Evolutionary conservation across 148 eudicot genomes (phyloP), one percentile per base, ranked within the genome.

Genomic region (Fagopyrum tataricum): DNA sequence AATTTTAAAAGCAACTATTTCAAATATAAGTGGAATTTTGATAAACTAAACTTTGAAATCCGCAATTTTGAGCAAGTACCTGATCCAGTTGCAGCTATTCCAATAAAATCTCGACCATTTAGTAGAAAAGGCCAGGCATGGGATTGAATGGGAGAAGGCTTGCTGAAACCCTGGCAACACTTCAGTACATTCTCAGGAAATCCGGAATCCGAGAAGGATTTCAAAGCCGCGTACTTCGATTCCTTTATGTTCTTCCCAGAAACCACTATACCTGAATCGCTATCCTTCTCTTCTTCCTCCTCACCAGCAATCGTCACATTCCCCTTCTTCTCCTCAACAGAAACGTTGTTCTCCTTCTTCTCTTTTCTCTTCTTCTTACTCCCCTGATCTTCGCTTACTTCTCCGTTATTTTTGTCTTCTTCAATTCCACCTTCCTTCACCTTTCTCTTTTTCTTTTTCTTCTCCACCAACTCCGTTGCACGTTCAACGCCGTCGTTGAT

Each of bases 21-120:
- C 49, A 46, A 10, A 46, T 13, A 5, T 11, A 7, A 52, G 58
- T 3, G 21, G 6, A 56, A 56, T 18, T 31, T 1, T 56, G 62
- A 61, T 26, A 15, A 26, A 24, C 41, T 24, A 6, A 10, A 26
- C 12, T 17, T 40, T 26, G 37, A 61, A 26, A 61, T 24, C 14
- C 4, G 13, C 8, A 21, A 56, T 23, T 56, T 2, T 61, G 8
- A 68, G 3, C 0, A 70, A 70, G 47, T 88, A 95, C 99, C 99
- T 80, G 99, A 95, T 2, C 99, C 99, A 71, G 99, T 95, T n/a
- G 83, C 82, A 7, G 99, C 99, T 79, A 95, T 95, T 67, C 99
- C 99, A 73, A 95, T 90, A 72, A 95, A 86, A 84, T 92, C 99
- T 3, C 96, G 87, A 7, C 87, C 84, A 41, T 87, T 82, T 76